Evolutionary conservation across 2,329 filamentous ascomycete species (phyloP).

Genomic region (Trichoderma atroviride): DNA sequence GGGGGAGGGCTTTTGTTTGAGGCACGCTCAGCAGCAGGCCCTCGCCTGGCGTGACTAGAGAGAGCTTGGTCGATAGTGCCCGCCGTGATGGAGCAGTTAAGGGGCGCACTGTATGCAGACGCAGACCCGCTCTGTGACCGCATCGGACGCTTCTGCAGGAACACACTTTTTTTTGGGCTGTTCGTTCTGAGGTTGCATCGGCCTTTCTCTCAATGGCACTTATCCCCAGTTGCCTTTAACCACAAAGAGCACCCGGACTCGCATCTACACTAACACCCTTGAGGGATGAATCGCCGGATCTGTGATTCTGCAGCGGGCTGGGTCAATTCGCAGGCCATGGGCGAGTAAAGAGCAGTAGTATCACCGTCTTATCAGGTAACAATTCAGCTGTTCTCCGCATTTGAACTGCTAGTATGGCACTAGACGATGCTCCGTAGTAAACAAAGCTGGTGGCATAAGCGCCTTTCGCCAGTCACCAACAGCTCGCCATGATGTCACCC

Average conservation of each 20-base stretch:
- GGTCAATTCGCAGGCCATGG: background rate
- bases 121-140: conserved; percentile 24
- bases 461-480: background rate
- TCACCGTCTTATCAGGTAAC: background rate
- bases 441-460: background rate
- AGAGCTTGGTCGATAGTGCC: background rate
- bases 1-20: conserved; percentile 19
- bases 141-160: conserved; percentile 29
- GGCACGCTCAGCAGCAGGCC: background rate
- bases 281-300: background rate
- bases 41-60: conserved; percentile 11
- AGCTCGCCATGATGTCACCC: conserved; percentile 16
- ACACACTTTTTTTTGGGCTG: conserved; percentile 11
- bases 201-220: background rate
- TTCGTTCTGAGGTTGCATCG: background rate
- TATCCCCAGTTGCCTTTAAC: background rate
- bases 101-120: conserved; percentile 22
- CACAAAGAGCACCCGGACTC: background rate
- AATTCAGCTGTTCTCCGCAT: background rate
- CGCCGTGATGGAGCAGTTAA: background rate
- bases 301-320: background rate
- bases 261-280: background rate
- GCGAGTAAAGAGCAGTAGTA: background rate
- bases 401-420: background rate
- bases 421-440: background rate